phyloP scores from a whole-genome alignment of 2,329 filamentous ascomycete genomes.

The Dactylella cylindrospora region DNA sequence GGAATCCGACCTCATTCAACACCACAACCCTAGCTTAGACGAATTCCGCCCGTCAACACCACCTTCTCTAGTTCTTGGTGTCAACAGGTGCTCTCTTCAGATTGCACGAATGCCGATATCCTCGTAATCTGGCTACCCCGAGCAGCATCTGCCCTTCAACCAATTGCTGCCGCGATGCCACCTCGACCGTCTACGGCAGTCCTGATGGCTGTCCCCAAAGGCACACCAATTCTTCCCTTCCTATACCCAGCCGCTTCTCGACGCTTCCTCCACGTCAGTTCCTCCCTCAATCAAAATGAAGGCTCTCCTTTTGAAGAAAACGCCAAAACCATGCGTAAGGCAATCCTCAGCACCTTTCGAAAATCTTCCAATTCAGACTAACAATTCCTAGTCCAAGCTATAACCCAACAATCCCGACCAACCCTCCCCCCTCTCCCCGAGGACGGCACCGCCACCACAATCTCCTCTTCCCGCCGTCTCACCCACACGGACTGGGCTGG shows the following conservation, averaged over 20 bases:
- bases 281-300: background rate
- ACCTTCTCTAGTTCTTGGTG: too few species aligned
- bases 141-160: background rate
- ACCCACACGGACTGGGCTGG: background rate
- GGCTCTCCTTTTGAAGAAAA: background rate
- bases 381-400: background rate
- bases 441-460: too few species aligned
- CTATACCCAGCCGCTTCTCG: constrained; percentile 31
- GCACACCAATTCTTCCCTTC: constrained; percentile 28
- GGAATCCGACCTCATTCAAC: too few species aligned
- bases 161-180: constrained; percentile 20
- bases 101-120: too few species aligned
- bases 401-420: background rate
- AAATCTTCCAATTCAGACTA: constrained; percentile 1
- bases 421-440: constrained; percentile 12
- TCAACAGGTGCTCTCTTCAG: too few species aligned
- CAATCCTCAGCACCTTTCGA: background rate
- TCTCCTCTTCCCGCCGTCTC: background rate
- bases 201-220: constrained; percentile 15
- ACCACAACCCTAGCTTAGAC: too few species aligned
- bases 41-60: too few species aligned
- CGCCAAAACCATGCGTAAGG: constrained; percentile 15
- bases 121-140: too few species aligned
- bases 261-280: constrained; percentile 18
- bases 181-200: constrained; percentile 20